Evolutionary conservation across 441 rosid species (phyloP).

Genomic region (Viola pubescens): DNA sequence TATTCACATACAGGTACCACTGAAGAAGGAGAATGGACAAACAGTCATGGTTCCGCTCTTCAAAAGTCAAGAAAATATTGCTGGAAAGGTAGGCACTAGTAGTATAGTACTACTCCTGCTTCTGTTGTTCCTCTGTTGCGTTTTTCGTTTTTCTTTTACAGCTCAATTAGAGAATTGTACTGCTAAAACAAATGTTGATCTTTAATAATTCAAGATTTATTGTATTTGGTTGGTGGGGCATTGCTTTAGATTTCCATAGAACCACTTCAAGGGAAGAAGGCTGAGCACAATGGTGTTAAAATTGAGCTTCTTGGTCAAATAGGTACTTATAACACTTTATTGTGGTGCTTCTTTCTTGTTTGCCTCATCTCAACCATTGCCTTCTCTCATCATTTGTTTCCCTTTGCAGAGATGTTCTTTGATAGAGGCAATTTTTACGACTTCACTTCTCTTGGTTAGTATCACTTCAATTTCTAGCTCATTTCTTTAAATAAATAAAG

Average conservation of each 20-base stretch:
- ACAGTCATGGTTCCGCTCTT: slow-evolving; percentile 74
- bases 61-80: slow-evolving; percentile 90
- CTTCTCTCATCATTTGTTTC: slow-evolving; percentile 7
- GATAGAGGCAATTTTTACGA: slow-evolving; percentile 96
- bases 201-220: too few relatives aligned
- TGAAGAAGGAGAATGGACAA: slow-evolving; percentile 96
- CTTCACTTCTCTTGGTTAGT: slow-evolving; percentile 95
- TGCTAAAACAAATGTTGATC: too few relatives aligned
- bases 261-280: slow-evolving; percentile 86
- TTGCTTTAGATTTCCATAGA: slow-evolving; percentile 58
- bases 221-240: not conserved
- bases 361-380: not conserved
- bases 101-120: not conserved
- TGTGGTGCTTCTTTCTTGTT: slow-evolving; percentile 2
- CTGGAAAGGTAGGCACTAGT: slow-evolving; percentile 61
- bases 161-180: too few relatives aligned
- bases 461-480: not conserved
- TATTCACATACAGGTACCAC: slow-evolving; percentile 50
- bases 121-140: too few relatives aligned
- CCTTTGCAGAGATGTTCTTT: slow-evolving; percentile 70
- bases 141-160: too few relatives aligned
- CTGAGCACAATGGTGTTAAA: slow-evolving; percentile 91
- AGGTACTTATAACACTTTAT: slow-evolving; percentile 35
- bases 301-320: slow-evolving; percentile 98
- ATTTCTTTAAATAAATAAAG: not conserved